Evolutionary conservation across 805 yeast species (phyloP).

Genomic region (Blastobotrys peoriensis): DNA sequence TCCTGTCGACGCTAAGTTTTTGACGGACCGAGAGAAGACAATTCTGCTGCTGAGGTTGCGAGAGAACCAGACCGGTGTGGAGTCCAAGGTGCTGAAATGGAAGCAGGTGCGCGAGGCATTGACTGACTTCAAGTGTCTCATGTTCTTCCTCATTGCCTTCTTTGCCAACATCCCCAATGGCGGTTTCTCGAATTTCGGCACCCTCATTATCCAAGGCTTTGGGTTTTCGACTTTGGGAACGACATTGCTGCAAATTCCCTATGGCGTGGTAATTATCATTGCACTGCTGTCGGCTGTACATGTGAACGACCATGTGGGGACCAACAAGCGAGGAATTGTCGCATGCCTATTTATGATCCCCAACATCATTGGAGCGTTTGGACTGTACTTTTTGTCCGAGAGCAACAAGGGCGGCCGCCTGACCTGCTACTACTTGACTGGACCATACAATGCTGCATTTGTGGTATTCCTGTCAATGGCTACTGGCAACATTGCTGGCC

Average conservation of each 20-base stretch:
- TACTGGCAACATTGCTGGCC: slow-evolving; percentile 49
- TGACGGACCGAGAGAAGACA: slow-evolving; percentile 34
- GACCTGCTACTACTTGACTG: slow-evolving; percentile 34
- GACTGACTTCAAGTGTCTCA: slow-evolving; percentile 45
- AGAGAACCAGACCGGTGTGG: slow-evolving; percentile 52
- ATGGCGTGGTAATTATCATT: slow-evolving; percentile 39
- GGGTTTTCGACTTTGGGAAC: slow-evolving; percentile 38
- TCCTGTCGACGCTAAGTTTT: slow-evolving; percentile 37
- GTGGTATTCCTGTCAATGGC: slow-evolving; percentile 20
- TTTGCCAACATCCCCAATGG: slow-evolving; percentile 47
- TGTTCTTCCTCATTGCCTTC: slow-evolving; percentile 37
- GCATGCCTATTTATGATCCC: slow-evolving; percentile 32
- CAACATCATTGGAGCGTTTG: slow-evolving; percentile 30
- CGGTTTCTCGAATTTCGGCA: slow-evolving; percentile 46
- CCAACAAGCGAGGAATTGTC: slow-evolving; percentile 22
- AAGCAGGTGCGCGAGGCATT: slow-evolving; percentile 49
- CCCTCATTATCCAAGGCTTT: slow-evolving; percentile 40
- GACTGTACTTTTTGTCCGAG: slow-evolving; percentile 38
- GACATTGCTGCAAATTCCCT: slow-evolving; percentile 41
- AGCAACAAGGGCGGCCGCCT: slow-evolving; percentile 32
- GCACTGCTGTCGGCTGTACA: slow-evolving; percentile 22
- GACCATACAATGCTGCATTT: slow-evolving; percentile 26
- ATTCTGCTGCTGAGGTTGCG: slow-evolving; percentile 49
- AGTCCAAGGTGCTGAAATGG: slow-evolving; percentile 48
- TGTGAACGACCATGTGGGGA: slow-evolving; percentile 6